Evolutionary conservation across 2,329 filamentous ascomycete genomes (phyloP), one percentile per base, ranked within the genome.

Genomic region (Colletotrichum brevisporum): DNA sequence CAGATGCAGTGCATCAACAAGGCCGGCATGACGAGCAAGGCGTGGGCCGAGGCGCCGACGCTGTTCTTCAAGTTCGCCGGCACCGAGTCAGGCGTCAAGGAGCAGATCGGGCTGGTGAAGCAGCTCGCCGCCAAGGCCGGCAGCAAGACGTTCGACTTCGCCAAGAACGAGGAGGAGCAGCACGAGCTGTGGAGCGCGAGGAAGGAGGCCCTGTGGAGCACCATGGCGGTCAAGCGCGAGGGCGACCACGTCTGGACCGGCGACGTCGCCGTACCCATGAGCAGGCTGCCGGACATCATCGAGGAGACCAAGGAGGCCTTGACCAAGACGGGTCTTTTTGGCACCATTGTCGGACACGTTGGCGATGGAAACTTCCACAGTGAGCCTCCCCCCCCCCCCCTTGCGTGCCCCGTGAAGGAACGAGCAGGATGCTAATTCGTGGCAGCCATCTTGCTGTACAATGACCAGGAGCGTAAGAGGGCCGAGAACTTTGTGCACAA

Each of bases 11-110:
- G 86, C 77, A 89, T 91, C 81, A 90, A 91, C 81, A 83, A 87
- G 31, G 88, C 90, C 1, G 91, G 91, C 27, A 86, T 84, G 76
- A 94, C 92, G 1, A 83, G 85, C 43, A 88, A 90, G 69, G 80
- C 80, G 9, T 95, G 93, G 93, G 84, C 85, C 60, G 92, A 94
- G 80, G 86, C 86, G 2, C 92, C 93, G 0, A 95, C 93, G 0
- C 84, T 95, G 6, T 94, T 95, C 82, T 94, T 95, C 89, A 95
- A 95, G 80, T 95, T 95, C 75, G 86, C 89, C 1, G 92, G 93
- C 60, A 94, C 91, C 0, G 85, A 88, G 1, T 82, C 79, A 39
- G 88, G 88, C 39, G 92, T 97, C 65, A 93, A 94, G 80, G 94
- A 97, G 82, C 92, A 96, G 80, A 87, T 97, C 68, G 81, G 82